Percentiles rank a stretch among this genome's conserved stretches.
phyloP scores from a whole-genome alignment of 306 rosid genomes.

The Boehmeria nivea region DNA sequence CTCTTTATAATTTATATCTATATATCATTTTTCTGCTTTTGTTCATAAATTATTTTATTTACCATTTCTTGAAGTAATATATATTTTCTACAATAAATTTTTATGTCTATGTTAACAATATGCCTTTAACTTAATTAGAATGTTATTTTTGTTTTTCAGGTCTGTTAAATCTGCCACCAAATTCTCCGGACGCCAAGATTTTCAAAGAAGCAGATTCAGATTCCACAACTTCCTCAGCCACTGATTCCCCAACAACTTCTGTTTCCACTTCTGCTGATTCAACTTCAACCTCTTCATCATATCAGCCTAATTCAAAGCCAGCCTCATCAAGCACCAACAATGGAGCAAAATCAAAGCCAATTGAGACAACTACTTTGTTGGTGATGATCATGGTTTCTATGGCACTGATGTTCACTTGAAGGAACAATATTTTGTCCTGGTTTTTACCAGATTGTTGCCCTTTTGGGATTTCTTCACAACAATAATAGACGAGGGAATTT shows the following conservation, averaged over 20 bases:
- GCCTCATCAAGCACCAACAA: constrained; percentile 3
- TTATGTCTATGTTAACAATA: too few species aligned
- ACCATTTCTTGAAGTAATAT: too few species aligned
- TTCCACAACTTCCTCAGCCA: constrained; percentile 7
- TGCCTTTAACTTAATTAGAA: too few species aligned
- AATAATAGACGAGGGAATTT: constrained; percentile 3
- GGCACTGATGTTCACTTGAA: constrained; percentile 3
- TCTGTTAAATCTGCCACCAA: constrained; percentile 15
- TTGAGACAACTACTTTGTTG: background rate
- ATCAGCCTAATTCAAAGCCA: constrained; percentile 9
- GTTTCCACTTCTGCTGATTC: constrained; percentile 5
- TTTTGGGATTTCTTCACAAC: background rate
- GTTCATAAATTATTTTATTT: too few species aligned
- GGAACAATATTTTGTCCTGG: background rate
- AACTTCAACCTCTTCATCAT: constrained; percentile 3
- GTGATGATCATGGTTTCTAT: background rate
- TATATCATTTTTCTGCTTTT: too few species aligned
- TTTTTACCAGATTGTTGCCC: constrained; percentile 1
- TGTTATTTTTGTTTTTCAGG: background rate
- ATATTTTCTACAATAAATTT: too few species aligned
- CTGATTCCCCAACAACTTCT: constrained; percentile 9
- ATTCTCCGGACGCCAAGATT: constrained; percentile 12
- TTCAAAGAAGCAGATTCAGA: constrained; percentile 16
- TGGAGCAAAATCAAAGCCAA: constrained; percentile 1
- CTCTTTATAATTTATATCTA: too few species aligned